phyloP scores from a whole-genome alignment of 495 filamentous ascomycete species.

The Penicillium salamii region DNA sequence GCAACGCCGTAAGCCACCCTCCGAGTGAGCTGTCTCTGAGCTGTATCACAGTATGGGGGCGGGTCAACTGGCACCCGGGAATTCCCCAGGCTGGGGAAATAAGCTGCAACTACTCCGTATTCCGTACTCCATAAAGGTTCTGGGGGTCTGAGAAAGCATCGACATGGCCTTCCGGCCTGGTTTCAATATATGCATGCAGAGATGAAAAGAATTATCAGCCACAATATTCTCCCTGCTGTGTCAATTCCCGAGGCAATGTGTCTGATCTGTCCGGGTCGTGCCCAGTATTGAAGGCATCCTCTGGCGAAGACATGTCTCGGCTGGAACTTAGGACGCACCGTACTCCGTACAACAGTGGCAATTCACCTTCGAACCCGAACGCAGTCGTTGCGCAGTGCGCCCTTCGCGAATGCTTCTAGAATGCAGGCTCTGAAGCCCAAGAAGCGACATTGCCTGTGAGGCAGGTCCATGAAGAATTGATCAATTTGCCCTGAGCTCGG shows the following conservation, averaged over 20 bases:
- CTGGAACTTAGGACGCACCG: not conserved
- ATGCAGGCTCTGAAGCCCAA: not conserved
- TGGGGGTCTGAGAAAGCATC: not conserved
- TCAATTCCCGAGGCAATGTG: not conserved
- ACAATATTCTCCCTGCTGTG: not conserved
- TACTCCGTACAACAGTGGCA: constrained; percentile 3
- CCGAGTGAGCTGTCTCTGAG: constrained; percentile 1
- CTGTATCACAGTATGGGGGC: not conserved
- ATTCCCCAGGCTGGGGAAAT: not conserved
- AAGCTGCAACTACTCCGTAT: constrained; percentile 6
- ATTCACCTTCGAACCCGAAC: not conserved
- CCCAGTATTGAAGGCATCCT: too few species aligned
- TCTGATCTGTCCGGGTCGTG: not conserved
- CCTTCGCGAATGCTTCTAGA: not conserved
- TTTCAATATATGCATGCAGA: not conserved
- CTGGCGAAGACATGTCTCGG: not conserved
- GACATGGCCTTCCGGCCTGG: not conserved
- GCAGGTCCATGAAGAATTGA: constrained; percentile 3
- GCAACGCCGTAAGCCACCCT: constrained; percentile 10
- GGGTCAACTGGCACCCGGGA: not conserved
- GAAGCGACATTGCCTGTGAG: not conserved
- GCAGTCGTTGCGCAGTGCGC: not conserved
- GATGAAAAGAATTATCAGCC: not conserved
- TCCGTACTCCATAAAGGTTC: too few species aligned
- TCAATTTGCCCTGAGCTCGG: not conserved